Evolutionary conservation across 805 yeast species (phyloP).

Genomic region (Barnettozyma pratensis): DNA sequence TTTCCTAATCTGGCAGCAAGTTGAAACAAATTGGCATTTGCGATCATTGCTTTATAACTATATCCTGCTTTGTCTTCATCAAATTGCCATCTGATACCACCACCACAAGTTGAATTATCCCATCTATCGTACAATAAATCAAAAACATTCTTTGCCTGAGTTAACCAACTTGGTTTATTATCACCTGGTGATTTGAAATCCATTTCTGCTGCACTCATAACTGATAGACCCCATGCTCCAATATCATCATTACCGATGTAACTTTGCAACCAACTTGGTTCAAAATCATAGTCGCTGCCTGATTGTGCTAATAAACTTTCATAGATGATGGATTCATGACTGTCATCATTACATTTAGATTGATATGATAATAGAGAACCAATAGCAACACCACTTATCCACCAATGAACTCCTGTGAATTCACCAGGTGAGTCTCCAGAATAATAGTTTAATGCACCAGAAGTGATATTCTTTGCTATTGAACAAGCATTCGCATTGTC

Average conservation of each 20-base stretch:
- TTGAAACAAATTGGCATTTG: constrained; percentile 62
- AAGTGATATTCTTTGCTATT: constrained; percentile 51
- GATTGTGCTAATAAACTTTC: constrained; percentile 42
- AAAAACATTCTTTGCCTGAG: constrained; percentile 52
- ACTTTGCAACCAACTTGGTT: constrained; percentile 32
- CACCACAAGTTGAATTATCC: constrained; percentile 51
- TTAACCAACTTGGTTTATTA: constrained; percentile 48
- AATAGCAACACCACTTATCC: constrained; percentile 86
- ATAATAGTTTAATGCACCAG: constrained; percentile 65
- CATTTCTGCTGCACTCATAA: constrained; percentile 56
- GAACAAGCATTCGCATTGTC: constrained; percentile 26
- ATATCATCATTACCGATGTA: constrained; percentile 44
- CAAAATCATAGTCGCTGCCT: constrained; percentile 45
- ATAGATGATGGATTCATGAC: constrained; percentile 52
- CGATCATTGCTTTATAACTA: constrained; percentile 56
- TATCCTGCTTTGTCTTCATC: constrained; percentile 57
- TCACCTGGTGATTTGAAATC: constrained; percentile 44
- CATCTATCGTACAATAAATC: constrained; percentile 54
- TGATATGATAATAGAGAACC: constrained; percentile 66
- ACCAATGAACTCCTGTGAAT: constrained; percentile 75
- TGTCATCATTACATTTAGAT: constrained; percentile 61
- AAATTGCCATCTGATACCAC: constrained; percentile 71
- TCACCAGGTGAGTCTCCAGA: constrained; percentile 50
- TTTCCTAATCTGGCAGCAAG: constrained; percentile 59
- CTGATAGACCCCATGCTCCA: constrained; percentile 64